Evolutionary conservation across 768 basidiomycete genomes (phyloP).

Genomic region (Mycena rebaudengoi): DNA sequence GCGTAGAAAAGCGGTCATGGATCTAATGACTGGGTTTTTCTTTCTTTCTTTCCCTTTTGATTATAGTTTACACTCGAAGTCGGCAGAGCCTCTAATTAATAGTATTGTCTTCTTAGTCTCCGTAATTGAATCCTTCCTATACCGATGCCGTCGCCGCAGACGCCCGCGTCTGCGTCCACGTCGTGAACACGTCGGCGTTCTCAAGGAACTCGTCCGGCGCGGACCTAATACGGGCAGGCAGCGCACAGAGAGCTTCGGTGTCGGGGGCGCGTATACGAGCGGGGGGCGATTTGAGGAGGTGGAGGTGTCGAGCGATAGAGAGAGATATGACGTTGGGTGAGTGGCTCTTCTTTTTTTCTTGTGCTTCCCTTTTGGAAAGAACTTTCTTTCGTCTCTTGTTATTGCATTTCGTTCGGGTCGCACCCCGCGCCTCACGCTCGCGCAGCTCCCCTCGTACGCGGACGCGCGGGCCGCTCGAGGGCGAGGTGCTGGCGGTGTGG

Average conservation of each 20-base stretch:
- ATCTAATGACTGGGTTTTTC: too few relatives aligned
- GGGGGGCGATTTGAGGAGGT: constrained; percentile 78
- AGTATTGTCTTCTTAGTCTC: too few relatives aligned
- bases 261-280: constrained; percentile 29
- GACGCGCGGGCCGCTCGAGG: constrained; percentile 67
- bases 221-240: constrained; percentile 42
- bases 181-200: constrained; percentile 42
- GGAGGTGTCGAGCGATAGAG: constrained; percentile 74
- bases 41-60: too few relatives aligned
- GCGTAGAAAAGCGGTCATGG: too few relatives aligned
- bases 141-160: constrained; percentile 19
- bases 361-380: too few relatives aligned
- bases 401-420: too few relatives aligned
- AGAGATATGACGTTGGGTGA: constrained; percentile 59
- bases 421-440: too few relatives aligned
- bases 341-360: too few relatives aligned
- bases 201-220: constrained; percentile 48
- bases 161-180: background rate
- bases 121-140: too few relatives aligned
- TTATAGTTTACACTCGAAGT: too few relatives aligned
- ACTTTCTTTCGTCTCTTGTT: too few relatives aligned
- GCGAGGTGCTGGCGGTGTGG: constrained; percentile 80
- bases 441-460: constrained; percentile 64
- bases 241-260: constrained; percentile 45
- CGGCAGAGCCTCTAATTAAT: too few relatives aligned